Conservation (phyloP, 2,329 filamentous ascomycete genomes). For the Pseudocercospora musae region DNA sequence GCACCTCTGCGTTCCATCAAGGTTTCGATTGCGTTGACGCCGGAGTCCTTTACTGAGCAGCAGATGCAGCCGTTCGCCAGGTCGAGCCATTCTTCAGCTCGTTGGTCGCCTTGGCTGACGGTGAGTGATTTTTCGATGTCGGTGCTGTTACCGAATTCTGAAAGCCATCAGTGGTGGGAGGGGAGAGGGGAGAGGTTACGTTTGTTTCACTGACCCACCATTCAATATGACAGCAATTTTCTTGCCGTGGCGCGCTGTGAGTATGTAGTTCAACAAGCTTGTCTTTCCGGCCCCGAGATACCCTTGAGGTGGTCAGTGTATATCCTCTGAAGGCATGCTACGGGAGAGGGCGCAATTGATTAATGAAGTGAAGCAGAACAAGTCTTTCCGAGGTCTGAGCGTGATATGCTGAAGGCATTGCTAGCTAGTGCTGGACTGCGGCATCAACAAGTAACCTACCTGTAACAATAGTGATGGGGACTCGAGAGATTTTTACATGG, state of each 20-base stretch:
- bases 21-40: constrained; percentile 91
- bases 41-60: constrained; percentile 95
- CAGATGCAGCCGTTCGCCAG: constrained; percentile 96
- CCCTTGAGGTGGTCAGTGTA: constrained; percentile 49
- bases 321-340: not conserved
- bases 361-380: too few species aligned
- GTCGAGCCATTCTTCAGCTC: constrained; percentile 90
- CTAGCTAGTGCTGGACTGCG: not conserved
- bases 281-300: constrained; percentile 96
- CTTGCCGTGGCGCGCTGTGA: constrained; percentile 93
- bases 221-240: constrained; percentile 98
- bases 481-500: constrained; percentile 58
- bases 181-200: not conserved
- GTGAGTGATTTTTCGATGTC: constrained; percentile 97
- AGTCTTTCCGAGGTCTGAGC: not conserved
- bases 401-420: not conserved
- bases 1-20: constrained; percentile 90
- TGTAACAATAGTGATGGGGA: constrained; percentile 82
- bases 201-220: constrained; percentile 48
- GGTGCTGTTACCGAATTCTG: constrained; percentile 53
- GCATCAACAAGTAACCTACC: constrained; percentile 48
- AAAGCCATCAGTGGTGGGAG: not conserved
- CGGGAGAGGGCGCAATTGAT: not conserved
- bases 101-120: constrained; percentile 70
- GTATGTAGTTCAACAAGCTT: constrained; percentile 90